Evolutionary conservation across 139 green algal genomes (phyloP), one percentile per base, ranked within the genome.

Genomic region (Protoeuglena noctilucae): DNA sequence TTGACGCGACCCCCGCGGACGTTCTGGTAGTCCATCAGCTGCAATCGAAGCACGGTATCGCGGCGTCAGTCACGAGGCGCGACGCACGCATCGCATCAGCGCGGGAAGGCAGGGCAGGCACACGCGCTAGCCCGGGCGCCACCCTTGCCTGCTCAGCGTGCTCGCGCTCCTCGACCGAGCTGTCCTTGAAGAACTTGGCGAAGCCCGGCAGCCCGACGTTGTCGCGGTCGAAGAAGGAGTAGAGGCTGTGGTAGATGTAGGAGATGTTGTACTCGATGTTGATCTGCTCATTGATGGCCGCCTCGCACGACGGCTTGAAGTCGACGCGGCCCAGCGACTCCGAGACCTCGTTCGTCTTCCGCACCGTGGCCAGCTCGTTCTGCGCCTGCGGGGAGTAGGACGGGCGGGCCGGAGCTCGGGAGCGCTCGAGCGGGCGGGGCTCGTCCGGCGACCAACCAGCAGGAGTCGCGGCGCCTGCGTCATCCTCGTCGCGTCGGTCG

Each of bases 221-320:
- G 56, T 80, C 71, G 40, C 71, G 55, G 19, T 64, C 66, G 45
- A 80, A 80, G 67, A 69, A 80, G 28, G 56, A 45, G 39, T 61
- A 78, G 48, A 80, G 63, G 19, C 65, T 45, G 48, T 78, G 71
- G 54, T 80, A 80, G 49, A 80, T 65, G 61, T 73, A 73, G 3
- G 40, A 60, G 22, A 73, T 48, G 56, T 55, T 66, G 61, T 73
- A 69, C 49, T 65, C 62, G 30, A 69, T 56, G 53, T 60, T 60
- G 53, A 60, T 60, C 53, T 60, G 67, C 53, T 73, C 65, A 48
- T 75, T 75, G 16, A 75, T 54, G 17, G 51, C 67, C 14, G 64
- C 67, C 61, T 75, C 67, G 43, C 51, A 60, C 12, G 48, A 45
- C 25, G 40, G 28, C 18, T 23, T 24, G 40, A 54, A 75, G 30